Evolutionary conservation across 306 rosid species (phyloP).

Genomic region (Vachellia collinsii): DNA sequence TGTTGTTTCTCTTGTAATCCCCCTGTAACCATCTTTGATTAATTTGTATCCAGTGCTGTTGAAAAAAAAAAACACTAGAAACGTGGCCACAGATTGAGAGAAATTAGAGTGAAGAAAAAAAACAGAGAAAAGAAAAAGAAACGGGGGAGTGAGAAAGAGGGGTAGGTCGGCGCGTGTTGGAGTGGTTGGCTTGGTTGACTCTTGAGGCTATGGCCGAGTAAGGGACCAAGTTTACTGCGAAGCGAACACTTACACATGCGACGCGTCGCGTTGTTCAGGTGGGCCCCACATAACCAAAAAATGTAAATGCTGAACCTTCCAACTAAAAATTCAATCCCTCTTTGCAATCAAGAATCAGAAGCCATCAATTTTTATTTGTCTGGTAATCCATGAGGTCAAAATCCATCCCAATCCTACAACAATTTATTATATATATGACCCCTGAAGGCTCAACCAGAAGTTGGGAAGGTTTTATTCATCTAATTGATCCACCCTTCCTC

Average conservation of each 20-base stretch:
- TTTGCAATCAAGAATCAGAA: background rate
- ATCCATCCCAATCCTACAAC: background rate
- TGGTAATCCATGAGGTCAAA: background rate
- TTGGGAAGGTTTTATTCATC: constrained; percentile 20
- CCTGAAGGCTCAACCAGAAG: background rate
- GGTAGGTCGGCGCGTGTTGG: background rate
- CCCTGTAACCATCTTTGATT: too few relatives aligned
- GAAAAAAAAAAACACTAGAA: too few relatives aligned
- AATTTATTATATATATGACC: background rate
- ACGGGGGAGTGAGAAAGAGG: background rate
- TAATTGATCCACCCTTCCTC: background rate
- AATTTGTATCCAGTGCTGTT: too few relatives aligned
- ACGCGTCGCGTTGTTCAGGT: background rate
- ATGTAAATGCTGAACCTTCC: background rate
- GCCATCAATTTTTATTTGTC: background rate
- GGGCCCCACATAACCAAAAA: background rate
- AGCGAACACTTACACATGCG: background rate
- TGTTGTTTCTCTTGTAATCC: too few relatives aligned
- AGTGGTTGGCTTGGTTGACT: background rate
- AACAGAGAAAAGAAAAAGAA: too few relatives aligned
- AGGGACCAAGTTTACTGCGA: background rate
- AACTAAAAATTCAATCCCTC: background rate
- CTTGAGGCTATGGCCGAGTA: background rate
- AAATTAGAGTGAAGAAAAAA: background rate
- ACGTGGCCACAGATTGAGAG: too few relatives aligned